Conservation (phyloP, 164 flowering plant genomes). For the Warburgia ugandensis region DNA sequence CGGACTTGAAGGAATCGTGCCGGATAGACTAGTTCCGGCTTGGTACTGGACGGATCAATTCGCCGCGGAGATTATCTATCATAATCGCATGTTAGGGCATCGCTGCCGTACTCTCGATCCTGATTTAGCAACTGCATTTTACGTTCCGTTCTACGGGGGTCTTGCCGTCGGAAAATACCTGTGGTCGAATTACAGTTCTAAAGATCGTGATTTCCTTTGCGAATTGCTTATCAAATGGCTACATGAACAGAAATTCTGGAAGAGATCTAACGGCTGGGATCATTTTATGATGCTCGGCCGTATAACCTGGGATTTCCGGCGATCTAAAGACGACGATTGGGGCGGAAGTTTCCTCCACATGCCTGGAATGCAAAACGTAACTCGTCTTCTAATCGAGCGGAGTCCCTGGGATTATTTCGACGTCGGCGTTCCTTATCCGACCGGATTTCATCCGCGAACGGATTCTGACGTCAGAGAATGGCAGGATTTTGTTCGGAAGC, state of each 20-base stretch:
- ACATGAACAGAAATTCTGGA: slow-evolving; percentile 41
- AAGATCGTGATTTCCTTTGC: slow-evolving; percentile 58
- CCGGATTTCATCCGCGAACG: slow-evolving; percentile 85
- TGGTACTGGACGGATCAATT: slow-evolving; percentile 90
- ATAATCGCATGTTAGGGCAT: slow-evolving; percentile 55
- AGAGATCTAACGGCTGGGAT: slow-evolving; percentile 67
- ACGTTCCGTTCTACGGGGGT: slow-evolving; percentile 86
- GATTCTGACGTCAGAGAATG: slow-evolving; percentile 44
- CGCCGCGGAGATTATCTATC: slow-evolving; percentile 66
- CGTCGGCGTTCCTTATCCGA: slow-evolving; percentile 90
- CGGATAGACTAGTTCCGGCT: slow-evolving; percentile 29
- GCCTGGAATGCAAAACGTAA: slow-evolving; percentile 67
- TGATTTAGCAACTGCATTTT: slow-evolving; percentile 62
- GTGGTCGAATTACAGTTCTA: slow-evolving; percentile 36
- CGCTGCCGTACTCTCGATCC: slow-evolving; percentile 65
- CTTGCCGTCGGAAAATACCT: slow-evolving; percentile 66
- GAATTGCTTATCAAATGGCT: slow-evolving; percentile 50
- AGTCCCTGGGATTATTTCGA: slow-evolving; percentile 88
- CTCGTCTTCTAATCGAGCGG: slow-evolving; percentile 76
- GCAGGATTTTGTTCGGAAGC: slow-evolving; percentile 53
- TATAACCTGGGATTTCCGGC: slow-evolving; percentile 89
- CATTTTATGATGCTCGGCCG: slow-evolving; percentile 83
- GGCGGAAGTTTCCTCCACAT: slow-evolving; percentile 67
- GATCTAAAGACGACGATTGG: slow-evolving; percentile 68
- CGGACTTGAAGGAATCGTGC: slow-evolving; percentile 32